phyloP scores from a whole-genome alignment of 129 eudicot species.

The Lactuca sativa region DNA sequence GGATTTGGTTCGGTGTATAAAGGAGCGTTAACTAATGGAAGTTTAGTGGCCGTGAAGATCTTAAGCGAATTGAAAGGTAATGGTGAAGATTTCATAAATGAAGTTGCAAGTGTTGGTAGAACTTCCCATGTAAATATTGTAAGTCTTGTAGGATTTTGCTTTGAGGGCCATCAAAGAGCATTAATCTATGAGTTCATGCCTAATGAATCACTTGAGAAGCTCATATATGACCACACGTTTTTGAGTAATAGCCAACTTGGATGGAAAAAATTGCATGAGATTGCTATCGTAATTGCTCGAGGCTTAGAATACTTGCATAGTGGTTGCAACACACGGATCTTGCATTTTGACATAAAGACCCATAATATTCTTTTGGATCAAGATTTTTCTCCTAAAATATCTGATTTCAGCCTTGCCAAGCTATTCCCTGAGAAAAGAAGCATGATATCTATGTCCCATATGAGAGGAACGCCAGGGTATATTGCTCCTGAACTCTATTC shows the following conservation, averaged over 20 bases:
- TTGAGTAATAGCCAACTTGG: conserved; percentile 15
- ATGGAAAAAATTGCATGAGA: conserved; percentile 28
- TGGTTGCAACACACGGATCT: conserved; percentile 33
- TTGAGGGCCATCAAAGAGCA: conserved; percentile 23
- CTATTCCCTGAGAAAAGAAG: conserved; percentile 21
- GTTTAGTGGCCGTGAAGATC: conserved; percentile 27
- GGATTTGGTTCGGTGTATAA: conserved; percentile 48
- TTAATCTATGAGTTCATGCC: conserved; percentile 38
- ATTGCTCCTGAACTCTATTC: conserved; percentile 41
- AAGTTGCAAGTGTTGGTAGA: conserved; percentile 35
- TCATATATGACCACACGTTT: background rate
- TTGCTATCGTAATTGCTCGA: conserved; percentile 28
- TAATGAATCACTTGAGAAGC: conserved; percentile 34
- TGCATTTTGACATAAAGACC: conserved; percentile 48
- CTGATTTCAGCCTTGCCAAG: conserved; percentile 37
- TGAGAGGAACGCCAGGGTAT: conserved; percentile 39
- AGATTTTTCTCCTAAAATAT: conserved; percentile 38
- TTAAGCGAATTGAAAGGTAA: conserved; percentile 23
- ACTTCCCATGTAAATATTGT: conserved; percentile 32
- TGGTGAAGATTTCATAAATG: conserved; percentile 42
- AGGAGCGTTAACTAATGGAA: conserved; percentile 33
- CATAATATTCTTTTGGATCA: conserved; percentile 29
- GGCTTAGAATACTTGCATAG: conserved; percentile 35
- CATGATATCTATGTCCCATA: conserved; percentile 12
- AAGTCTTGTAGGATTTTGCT: conserved; percentile 32